phyloP scores from a whole-genome alignment of 169 alveolate species.

The Perkinsus chesapeaki region DNA sequence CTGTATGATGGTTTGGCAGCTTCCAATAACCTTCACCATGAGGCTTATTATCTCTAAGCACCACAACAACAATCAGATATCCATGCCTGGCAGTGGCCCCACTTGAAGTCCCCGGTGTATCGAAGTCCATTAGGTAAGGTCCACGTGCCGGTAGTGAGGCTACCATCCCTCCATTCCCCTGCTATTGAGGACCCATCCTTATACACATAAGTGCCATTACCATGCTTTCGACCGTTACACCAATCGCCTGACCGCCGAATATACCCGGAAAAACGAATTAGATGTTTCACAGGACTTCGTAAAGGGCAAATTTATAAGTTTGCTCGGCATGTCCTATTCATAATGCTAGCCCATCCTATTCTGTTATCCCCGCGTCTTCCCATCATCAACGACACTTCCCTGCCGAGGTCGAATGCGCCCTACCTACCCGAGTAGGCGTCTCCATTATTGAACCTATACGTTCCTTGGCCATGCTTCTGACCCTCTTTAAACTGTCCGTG shows the following conservation, averaged over 20 bases:
- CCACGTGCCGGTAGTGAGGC: neutral
- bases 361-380: too few relatives aligned
- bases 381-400: too few relatives aligned
- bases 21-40: neutral
- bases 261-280: too few relatives aligned
- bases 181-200: neutral
- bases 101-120: neutral
- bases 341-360: too few relatives aligned
- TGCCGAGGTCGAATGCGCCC: too few relatives aligned
- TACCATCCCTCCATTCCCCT: neutral
- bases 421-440: neutral
- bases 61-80: too few relatives aligned
- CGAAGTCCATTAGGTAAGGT: neutral
- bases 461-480: neutral
- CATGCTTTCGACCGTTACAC: neutral
- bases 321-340: too few relatives aligned
- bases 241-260: neutral
- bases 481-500: neutral
- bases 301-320: too few relatives aligned
- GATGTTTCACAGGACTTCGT: too few relatives aligned
- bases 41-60: neutral
- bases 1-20: neutral
- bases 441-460: neutral
- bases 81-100: neutral
- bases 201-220: neutral